Base-by-base conservation (phyloP, 129 eudicot genomes). In the Scalesia atractyloides region DNA sequence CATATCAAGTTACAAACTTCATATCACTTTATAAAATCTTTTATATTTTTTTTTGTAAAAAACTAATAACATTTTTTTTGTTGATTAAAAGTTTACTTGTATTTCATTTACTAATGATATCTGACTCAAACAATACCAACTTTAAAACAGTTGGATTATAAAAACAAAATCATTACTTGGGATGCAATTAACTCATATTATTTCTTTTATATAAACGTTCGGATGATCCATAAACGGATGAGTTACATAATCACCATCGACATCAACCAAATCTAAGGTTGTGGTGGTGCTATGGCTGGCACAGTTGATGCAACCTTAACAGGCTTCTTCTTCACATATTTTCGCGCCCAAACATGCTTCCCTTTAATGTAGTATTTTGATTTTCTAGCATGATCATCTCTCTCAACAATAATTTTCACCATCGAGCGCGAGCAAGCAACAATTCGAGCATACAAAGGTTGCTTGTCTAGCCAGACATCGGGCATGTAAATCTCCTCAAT, bases 381-480 rank as follows among this genome's bases (percentile, higher is more conserved):
- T 60, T 73, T 73, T 44, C 77, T 69, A 44, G 7, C 56, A 11
- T 20, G 59, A 17, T 68, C 77, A 59, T 73, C 77, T 60, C 77
- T 59, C 39, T 62, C 80, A 0, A 79, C 64, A 0, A 85, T 62
- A 0, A 12, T 20, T 16, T 69, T 76, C 7, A 85, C 57, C 34
- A 68, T 66, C 0, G 70, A 33, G 13, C 51, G 9, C 0, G 24
- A n/a, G 8, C 22, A 72, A 39, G 81, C 78, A 16, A 86, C 87
- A 51, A 86, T 56, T 3, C 81, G 82, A 6, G 87, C 91, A 64
- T 56, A 86, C 1, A 86, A 44, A 0, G 74, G 46, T 22, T 86
- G 87, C 9, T 78, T 70, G 5, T 68, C 79, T 0, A 46, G 50
- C 10, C 7, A 53, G 2, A 73, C 87, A 24, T 73, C 66, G 24